Evolutionary conservation across 1,284 basidiomycete species (phyloP).

Genomic region (Schizopora paradoxa): DNA sequence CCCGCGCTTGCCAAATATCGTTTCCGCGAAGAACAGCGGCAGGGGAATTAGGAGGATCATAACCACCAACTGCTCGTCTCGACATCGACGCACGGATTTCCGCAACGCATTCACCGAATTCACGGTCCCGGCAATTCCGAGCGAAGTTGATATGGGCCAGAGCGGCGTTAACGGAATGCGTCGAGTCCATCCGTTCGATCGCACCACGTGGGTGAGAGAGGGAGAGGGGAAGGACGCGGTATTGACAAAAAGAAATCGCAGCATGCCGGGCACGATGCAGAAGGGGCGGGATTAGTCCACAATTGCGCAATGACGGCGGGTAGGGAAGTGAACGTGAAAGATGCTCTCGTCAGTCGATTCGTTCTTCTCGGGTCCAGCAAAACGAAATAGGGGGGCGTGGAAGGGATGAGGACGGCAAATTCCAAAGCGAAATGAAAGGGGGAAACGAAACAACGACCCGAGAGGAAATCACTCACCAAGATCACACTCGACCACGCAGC

Average conservation of each 20-base stretch:
- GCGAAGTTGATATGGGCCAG: no score
- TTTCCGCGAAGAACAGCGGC: conserved; percentile 76
- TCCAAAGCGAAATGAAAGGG: background rate
- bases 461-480: conserved; percentile 44
- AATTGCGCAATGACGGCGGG: no score
- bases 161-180: no score
- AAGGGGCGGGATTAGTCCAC: no score
- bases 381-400: background rate
- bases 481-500: conserved; percentile 67
- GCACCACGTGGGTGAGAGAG: no score
- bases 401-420: background rate
- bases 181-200: no score
- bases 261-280: no score
- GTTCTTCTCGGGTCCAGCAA: no score
- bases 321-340: no score
- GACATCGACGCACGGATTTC: background rate
- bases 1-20: conserved; percentile 63
- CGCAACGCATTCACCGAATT: background rate
- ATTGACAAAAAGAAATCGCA: no score
- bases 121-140: background rate
- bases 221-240: no score
- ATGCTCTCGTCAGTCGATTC: no score
- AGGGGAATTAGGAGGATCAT: conserved; percentile 73
- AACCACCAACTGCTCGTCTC: conserved; percentile 45
- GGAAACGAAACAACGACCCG: background rate